Evolutionary conservation across 768 basidiomycete species (phyloP), one percentile per base, ranked within the genome.

Genomic region (Mycena sanguinolenta): DNA sequence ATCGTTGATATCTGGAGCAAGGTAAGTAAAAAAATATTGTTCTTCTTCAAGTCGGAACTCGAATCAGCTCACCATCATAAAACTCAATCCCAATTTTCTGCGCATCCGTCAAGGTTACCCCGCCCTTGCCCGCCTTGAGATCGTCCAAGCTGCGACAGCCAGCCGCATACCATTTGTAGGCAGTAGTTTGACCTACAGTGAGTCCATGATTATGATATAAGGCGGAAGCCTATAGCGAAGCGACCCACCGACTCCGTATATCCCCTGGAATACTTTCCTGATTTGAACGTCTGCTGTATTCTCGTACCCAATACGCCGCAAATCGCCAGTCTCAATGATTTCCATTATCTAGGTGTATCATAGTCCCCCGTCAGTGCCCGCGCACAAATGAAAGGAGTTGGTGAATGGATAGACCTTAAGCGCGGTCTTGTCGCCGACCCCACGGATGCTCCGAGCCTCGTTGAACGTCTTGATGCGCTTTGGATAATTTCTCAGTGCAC

Each of bases 111-210:
- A 96, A 76, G 70, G 84, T 87, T 44, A 96, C 83, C 0, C 90
- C 93, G 3, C 84, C 83, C 75, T 89, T 91, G 38, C 90, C 81
- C 25, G 82, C 81, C 66, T 79, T 78, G 42, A 98, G 79, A 74
- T 98, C 96, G 12, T 92, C 90, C 36, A 98, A 84, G 4, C 90
- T 92, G 59, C 95, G 85, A 58, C 93, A 92, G 0, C 96, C 97
- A 23, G 83, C 86, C 23, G 85, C 78, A 77, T 91, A 96, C 91
- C 96, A 95, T 74, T 88, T 81, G 68, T 85, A 86, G 2, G 96
- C 94, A 50, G 85, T 91, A 13, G 82, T 79, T 63, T 84, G 86
- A 16, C 95, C 93, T 93, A 62, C 6, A 10, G 3, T 13, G 44
- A 6, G 17, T 10, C 52, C 30, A 17, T 14, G 9, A 54, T 54